phyloP scores from a whole-genome alignment of 2,329 filamentous ascomycete genomes.

The Decorospora gaudefroyi region DNA sequence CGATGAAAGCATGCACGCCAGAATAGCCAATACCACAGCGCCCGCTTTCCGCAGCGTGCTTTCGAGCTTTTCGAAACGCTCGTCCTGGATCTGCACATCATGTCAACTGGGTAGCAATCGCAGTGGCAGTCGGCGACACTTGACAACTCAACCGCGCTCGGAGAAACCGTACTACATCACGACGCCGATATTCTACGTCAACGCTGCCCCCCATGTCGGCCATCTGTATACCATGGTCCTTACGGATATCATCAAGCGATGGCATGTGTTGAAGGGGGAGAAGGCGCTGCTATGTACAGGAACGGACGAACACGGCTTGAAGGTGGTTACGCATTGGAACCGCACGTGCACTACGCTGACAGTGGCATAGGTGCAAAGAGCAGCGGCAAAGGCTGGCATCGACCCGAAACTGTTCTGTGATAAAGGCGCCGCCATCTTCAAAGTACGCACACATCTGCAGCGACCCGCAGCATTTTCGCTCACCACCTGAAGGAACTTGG shows the following conservation, averaged over 20 bases:
- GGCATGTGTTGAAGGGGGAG: constrained; percentile 75
- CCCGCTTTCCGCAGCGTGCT: constrained; percentile 25
- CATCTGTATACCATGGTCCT: constrained; percentile 94
- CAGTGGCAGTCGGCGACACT: constrained; percentile 21
- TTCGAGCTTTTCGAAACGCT: constrained; percentile 17
- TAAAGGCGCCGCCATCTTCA: constrained; percentile 77
- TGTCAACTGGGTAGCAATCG: constrained; percentile 25
- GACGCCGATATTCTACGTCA: constrained; percentile 98
- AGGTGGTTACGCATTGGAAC: constrained; percentile 52
- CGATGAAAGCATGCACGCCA: constrained; percentile 39
- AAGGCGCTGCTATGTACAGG: constrained; percentile 80
- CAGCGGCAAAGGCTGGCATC: constrained; percentile 71
- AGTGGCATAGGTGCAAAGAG: constrained; percentile 74
- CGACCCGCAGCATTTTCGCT: constrained; percentile 5
- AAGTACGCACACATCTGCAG: constrained; percentile 48
- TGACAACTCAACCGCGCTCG: constrained; percentile 26
- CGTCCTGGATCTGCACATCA: constrained; percentile 32
- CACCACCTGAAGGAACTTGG: constrained; percentile 63
- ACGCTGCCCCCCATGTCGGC: constrained; percentile 92
- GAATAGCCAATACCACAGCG: constrained; percentile 24
- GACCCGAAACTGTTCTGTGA: constrained; percentile 88
- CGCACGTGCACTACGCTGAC: constrained; percentile 3
- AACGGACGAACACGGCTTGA: constrained; percentile 97
- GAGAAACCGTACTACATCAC: constrained; percentile 91
- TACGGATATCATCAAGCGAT: constrained; percentile 88